Evolutionary conservation across 2,329 filamentous ascomycete genomes (phyloP), one percentile per base, ranked within the genome.

Genomic region (Exophiala viscosa): DNA sequence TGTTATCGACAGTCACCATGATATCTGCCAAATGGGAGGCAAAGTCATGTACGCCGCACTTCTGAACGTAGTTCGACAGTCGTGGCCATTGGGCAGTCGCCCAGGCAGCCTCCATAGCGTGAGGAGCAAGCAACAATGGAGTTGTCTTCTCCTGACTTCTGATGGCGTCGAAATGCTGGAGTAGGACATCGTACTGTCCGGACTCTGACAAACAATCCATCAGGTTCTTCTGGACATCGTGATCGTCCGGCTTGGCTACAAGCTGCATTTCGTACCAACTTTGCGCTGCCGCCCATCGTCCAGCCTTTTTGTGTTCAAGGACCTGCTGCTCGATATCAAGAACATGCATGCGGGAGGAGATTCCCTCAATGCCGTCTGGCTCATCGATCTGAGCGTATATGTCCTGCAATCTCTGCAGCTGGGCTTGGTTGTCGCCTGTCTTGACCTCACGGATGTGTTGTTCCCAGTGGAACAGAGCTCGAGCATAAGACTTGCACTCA

Each of bases 371-470:
- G 1, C 92, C 91, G 69, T 99, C 93, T 0, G 93, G 95, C 63
- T 99, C 93, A 65, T 99, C 93, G 55, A 99, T 97, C 62, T 96
- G 88, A 1, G 90, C 89, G 69, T 99, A 99, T 14, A 99, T 96
- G 48, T 92, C 85, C 65, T 97, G 92, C 18, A 99, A 75, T 55
- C 85, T 83, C 60, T 90, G 83, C 54, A 95, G 81, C 48, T 86
- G 77, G 41, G 77, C 77, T n/a, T 80, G 73, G 10, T 66, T 59
- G 17, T 83, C 79, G 2, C 77, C 75, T 1, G 76, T 75, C 20
- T 73, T 69, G 20, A 62, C 65, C 53, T 69, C 72, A 28, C 85
- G 81, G 51, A 91, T 91, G 66, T 96, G 88, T 62, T 95, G 90
- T 69, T 99, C 93, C 75, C 95, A 88, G 66, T 97, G 89, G 65